These are phyloP conservation scores for Bidens hawaiensis DNA, from an alignment of 140 eudicot species.

Conservation along the genomic window DNA sequence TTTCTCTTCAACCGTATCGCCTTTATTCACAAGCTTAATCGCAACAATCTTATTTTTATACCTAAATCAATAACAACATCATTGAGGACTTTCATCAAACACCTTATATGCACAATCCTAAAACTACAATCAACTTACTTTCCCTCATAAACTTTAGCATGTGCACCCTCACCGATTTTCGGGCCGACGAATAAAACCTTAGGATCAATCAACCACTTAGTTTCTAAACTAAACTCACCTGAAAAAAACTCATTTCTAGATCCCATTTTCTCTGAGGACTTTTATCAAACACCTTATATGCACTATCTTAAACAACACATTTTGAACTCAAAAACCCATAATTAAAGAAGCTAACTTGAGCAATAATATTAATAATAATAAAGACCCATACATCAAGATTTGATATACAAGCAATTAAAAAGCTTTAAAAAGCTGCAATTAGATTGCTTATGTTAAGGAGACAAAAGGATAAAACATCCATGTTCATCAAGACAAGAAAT, in stretches of 20 bases:
- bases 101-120: no score
- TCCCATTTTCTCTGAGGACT: constrained; percentile 55
- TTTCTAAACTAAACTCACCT: constrained; percentile 66
- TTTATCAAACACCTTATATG: constrained; percentile 22
- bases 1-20: constrained; percentile 80
- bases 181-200: constrained; percentile 93
- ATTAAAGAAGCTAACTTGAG: constrained; percentile 4
- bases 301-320: background rate
- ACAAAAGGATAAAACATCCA: constrained; percentile 33
- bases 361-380: constrained; percentile 7
- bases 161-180: constrained; percentile 98
- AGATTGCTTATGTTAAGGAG: constrained; percentile 31
- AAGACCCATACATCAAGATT: constrained; percentile 13
- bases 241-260: constrained; percentile 63
- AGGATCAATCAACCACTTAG: constrained; percentile 97
- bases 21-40: constrained; percentile 76
- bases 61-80: constrained; percentile 29
- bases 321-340: constrained; percentile 3
- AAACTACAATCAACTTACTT: constrained; percentile 59
- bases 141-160: constrained; percentile 96
- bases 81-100: no score
- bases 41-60: constrained; percentile 88
- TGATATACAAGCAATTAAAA: constrained; percentile 10
- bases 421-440: constrained; percentile 17
- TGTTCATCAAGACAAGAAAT: constrained; percentile 27